Base-by-base conservation (phyloP, 768 basidiomycete species). In the Wakefieldia striispora region DNA sequence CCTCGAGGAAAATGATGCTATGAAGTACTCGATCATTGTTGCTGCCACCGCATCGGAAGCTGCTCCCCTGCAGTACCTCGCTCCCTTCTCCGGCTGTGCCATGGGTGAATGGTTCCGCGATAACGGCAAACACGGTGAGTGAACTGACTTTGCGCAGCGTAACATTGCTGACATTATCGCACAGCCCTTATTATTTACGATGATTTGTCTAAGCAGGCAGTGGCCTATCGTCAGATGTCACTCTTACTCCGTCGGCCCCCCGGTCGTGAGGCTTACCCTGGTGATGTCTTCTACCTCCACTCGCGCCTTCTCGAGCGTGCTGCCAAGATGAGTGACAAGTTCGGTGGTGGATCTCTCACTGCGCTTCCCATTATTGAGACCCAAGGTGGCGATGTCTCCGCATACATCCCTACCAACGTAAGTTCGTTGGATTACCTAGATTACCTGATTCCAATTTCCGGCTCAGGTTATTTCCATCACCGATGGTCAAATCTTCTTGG, bases 71-170 rank as follows among this genome's bases (percentile, higher is more conserved):
- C 97, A 99, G 71, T 99, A 97, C 77, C 90, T 99, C 63, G 97
- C 97, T 65, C 97, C 97, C 60, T 99, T 99, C 92, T 95, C 97
- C 60, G 97, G 97, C 57, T 95, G 93, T 75, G 97, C 97, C 65
- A 99, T 99, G 94, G 97, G 97, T 71, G 97, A 99, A 78, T 99
- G 95, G 95, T 99, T 99, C 97, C 91, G 93, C 76, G 97, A 99
- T 77, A 99, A 99, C 72, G 95, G 94, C 78, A 97, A 95, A 79
- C 97, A 99, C 74, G 95, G 88, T 88, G 64, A 47, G 84, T 61
- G 21, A 34, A n/a, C 26, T 2, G 4, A 3, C n/a, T 40, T 43
- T 17, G 20, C 7, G 20, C 36, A 3, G 20, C 12, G 39, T 44
- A 42, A 47, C 27, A 3, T 7, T 55, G 29, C 52, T 67, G 35